phyloP scores from a whole-genome alignment of 495 filamentous ascomycete species.

The Mytilinidion resinicola region DNA sequence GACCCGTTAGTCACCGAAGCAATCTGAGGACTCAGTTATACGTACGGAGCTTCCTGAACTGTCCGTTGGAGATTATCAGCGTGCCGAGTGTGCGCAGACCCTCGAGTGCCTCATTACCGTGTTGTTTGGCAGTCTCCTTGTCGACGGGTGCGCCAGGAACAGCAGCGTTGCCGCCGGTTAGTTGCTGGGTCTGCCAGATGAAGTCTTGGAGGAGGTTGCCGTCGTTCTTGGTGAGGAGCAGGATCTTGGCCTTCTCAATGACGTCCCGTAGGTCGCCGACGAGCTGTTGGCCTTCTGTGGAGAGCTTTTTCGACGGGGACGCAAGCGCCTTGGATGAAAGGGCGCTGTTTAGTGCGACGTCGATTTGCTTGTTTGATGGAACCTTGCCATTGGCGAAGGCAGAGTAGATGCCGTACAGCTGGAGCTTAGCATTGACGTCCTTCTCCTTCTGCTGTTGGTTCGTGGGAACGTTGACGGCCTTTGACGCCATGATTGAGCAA shows the following conservation, averaged over 20 bases:
- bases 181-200: constrained; percentile 82
- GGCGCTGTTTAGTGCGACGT: constrained; percentile 83
- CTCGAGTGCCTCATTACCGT: constrained; percentile 72
- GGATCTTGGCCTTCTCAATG: constrained; percentile 77
- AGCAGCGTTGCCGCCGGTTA: constrained; percentile 52
- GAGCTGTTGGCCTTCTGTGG: constrained; percentile 68
- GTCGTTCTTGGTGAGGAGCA: constrained; percentile 92
- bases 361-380: constrained; percentile 95
- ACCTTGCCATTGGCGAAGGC: constrained; percentile 87
- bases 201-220: constrained; percentile 94
- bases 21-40: constrained; percentile 18
- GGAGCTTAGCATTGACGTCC: constrained; percentile 89
- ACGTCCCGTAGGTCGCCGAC: constrained; percentile 73
- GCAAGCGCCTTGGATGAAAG: constrained; percentile 59
- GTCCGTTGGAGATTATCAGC: constrained; percentile 88
- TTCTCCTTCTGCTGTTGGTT: constrained; percentile 38
- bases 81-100: constrained; percentile 86
- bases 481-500: constrained; percentile 2
- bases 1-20: background rate
- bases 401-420: constrained; percentile 84
- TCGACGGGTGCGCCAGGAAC: constrained; percentile 60
- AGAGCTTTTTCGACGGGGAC: constrained; percentile 71
- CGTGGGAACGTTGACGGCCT: constrained; percentile 42
- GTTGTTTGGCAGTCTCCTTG: constrained; percentile 69
- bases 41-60: constrained; percentile 89